phyloP scores from a whole-genome alignment of 2,329 filamentous ascomycete genomes.

The Xylaria sp. region DNA sequence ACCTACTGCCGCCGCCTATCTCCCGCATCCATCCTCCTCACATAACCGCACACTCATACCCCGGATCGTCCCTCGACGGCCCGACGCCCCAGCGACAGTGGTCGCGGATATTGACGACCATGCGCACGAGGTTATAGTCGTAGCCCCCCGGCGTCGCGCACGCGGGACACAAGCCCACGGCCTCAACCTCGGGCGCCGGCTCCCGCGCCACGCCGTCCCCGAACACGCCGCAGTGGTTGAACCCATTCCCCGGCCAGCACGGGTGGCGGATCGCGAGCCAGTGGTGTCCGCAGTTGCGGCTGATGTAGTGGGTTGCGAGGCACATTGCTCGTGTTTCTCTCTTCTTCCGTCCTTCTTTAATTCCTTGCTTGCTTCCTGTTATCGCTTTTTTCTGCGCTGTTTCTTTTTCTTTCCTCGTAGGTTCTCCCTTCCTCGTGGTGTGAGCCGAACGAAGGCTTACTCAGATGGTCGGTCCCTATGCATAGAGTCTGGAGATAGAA shows the following conservation, averaged over 20 bases:
- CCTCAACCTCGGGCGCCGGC: conserved; percentile 51
- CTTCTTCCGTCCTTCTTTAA: neutral
- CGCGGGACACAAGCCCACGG: conserved; percentile 48
- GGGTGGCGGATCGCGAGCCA: conserved; percentile 62
- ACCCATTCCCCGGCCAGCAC: conserved; percentile 63
- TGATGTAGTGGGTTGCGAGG: conserved; percentile 58
- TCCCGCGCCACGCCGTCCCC: conserved; percentile 53
- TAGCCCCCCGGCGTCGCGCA: conserved; percentile 58
- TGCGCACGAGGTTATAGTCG: conserved; percentile 60
- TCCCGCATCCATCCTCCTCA: conserved; percentile 40
- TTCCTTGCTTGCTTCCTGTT: neutral
- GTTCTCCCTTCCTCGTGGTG: neutral
- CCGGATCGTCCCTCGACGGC: conserved; percentile 53
- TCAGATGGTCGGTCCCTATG: neutral
- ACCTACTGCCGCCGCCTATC: neutral
- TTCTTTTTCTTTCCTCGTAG: neutral
- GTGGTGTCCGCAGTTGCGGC: conserved; percentile 62
- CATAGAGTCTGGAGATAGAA: neutral
- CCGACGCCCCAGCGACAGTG: conserved; percentile 62
- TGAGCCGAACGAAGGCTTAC: neutral
- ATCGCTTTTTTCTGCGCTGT: neutral
- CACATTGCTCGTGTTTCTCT: conserved; percentile 56
- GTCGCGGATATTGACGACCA: conserved; percentile 57
- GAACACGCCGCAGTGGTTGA: conserved; percentile 60
- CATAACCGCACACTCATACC: conserved; percentile 56